phyloP scores from a whole-genome alignment of 148 eudicot genomes.

The Simmondsia chinensis region DNA sequence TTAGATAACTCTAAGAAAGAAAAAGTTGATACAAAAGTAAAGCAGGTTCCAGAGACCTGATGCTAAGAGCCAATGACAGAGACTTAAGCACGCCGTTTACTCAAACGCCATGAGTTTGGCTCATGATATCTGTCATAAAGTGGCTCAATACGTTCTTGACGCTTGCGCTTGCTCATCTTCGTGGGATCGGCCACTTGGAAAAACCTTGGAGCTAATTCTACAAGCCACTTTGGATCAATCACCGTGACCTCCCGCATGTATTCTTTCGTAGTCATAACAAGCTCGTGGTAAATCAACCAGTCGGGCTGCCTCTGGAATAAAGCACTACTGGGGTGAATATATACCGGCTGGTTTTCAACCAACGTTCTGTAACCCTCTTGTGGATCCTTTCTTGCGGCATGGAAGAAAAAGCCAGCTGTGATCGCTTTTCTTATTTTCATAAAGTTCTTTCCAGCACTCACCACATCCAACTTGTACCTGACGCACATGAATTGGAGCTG shows the following conservation, averaged over 20 bases:
- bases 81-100: conserved; percentile 68
- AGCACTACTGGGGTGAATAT: conserved; percentile 94
- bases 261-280: conserved; percentile 96
- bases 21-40: background rate
- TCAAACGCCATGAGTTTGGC: conserved; percentile 96
- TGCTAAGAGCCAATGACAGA: no score
- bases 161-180: conserved; percentile 90
- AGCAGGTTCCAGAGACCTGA: background rate
- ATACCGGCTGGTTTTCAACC: conserved; percentile 89
- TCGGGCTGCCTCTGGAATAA: conserved; percentile 92
- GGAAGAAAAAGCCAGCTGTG: conserved; percentile 82
- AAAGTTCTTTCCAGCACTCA: conserved; percentile 78
- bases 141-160: conserved; percentile 92
- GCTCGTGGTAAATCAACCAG: conserved; percentile 94
- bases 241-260: conserved; percentile 95
- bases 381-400: conserved; percentile 88
- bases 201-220: conserved; percentile 84
- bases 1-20: background rate
- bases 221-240: conserved; percentile 84
- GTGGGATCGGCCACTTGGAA: conserved; percentile 88
- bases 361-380: conserved; percentile 88
- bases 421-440: conserved; percentile 69
- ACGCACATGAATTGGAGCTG: background rate
- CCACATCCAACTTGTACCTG: conserved; percentile 88
- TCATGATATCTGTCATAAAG: conserved; percentile 92